Conservation (phyloP, 139 green algal species). For the Chlamydomonas incerta region DNA sequence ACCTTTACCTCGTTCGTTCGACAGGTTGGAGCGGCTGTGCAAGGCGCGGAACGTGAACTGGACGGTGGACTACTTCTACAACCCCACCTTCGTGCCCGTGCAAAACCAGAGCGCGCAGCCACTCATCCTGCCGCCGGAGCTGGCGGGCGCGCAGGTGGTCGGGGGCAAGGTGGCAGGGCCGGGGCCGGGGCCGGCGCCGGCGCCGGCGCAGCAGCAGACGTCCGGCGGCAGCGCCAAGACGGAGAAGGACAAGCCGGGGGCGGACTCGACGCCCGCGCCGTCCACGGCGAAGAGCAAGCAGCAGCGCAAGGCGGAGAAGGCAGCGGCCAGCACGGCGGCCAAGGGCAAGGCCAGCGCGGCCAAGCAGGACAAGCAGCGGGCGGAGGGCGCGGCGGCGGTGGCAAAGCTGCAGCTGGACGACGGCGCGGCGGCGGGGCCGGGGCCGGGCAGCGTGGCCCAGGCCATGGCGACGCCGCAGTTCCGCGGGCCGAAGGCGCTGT, state of each 20-base stretch:
- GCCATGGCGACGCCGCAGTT: constrained; percentile 9
- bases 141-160: no score
- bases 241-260: background rate
- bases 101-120: no score
- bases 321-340: background rate
- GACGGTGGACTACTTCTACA: constrained; percentile 36
- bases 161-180: background rate
- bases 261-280: background rate
- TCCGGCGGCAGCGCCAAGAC: background rate
- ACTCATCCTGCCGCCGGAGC: no score
- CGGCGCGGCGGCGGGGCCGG: background rate
- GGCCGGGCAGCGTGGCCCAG: background rate
- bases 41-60: constrained; percentile 55
- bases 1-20: no score
- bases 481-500: constrained; percentile 59
- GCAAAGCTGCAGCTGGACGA: constrained; percentile 22
- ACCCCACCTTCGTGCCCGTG: no score
- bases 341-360: constrained; percentile 6
- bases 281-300: constrained; percentile 8
- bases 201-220: background rate
- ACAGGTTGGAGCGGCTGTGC: constrained; percentile 67
- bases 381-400: background rate
- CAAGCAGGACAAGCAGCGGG: constrained; percentile 1
- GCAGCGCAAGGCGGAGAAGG: constrained; percentile 29
- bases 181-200: background rate